Conservation (phyloP, 768 basidiomycete species). For the Suillus hirtellus region DNA sequence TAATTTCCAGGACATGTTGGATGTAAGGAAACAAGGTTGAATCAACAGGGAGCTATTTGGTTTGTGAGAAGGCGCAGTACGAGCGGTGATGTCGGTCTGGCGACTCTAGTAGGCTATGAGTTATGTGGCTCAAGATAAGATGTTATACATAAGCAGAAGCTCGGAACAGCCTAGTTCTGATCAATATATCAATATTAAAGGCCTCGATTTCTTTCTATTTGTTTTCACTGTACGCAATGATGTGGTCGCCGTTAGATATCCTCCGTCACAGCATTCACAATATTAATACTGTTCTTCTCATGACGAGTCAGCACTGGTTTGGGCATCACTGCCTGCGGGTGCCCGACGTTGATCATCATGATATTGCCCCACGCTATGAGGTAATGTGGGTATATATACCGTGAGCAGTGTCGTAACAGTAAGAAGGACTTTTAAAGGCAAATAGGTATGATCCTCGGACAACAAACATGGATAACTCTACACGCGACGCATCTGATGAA, state of each 20-base stretch:
- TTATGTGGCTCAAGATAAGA: constrained; percentile 10
- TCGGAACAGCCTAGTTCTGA: background rate
- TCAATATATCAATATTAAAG: background rate
- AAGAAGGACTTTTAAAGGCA: background rate
- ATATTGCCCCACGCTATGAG: background rate
- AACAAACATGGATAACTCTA: background rate
- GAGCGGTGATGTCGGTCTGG: constrained; percentile 6
- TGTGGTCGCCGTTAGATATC: background rate
- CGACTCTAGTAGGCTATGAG: constrained; percentile 1
- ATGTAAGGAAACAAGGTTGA: constrained; percentile 1
- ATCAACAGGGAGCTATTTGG: background rate
- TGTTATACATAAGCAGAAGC: constrained; percentile 8
- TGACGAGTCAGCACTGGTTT: constrained; percentile 1
- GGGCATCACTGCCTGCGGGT: background rate
- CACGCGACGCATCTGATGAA: background rate
- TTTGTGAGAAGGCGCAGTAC: constrained; percentile 7
- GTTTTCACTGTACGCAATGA: too few species aligned
- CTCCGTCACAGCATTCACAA: constrained; percentile 4
- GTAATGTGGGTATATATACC: background rate
- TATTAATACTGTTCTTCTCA: constrained; percentile 7
- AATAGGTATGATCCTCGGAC: background rate
- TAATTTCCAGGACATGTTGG: constrained; percentile 60
- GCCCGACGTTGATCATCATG: background rate
- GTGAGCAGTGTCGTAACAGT: background rate
- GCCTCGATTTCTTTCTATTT: background rate